Evolutionary conservation across 202 grass and related monocot species (phyloP).

Genomic region (Panicum virgatum): DNA sequence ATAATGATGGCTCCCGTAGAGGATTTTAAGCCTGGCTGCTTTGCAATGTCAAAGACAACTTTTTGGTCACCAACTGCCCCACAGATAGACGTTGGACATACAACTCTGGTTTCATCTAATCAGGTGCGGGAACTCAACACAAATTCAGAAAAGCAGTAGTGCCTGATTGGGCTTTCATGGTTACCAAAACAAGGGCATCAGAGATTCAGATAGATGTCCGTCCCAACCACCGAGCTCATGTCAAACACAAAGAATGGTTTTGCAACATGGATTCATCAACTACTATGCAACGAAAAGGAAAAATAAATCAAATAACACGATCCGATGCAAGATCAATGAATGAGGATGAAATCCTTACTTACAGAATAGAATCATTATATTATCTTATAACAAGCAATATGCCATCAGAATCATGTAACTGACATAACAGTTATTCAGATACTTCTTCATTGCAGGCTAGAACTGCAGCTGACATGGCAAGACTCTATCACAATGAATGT

Average conservation of each 20-base stretch:
- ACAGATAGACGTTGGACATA: background rate
- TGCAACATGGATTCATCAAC: background rate
- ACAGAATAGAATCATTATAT: no score
- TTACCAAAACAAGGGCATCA: no score
- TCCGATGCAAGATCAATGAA: no score
- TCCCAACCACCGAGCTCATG: background rate
- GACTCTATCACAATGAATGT: background rate
- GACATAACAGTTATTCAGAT: background rate
- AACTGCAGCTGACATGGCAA: background rate
- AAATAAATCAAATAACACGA: background rate
- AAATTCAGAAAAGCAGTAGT: background rate
- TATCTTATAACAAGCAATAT: background rate
- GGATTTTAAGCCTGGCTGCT: background rate
- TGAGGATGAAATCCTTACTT: no score
- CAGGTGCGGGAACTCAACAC: no score
- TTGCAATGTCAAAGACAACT: background rate
- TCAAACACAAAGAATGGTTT: background rate
- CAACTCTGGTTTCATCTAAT: no score
- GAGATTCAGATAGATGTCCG: background rate
- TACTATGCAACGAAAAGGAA: background rate
- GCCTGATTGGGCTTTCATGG: no score
- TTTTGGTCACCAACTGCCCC: background rate
- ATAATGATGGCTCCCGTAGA: background rate
- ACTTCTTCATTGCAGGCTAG: background rate
- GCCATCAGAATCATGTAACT: background rate